Percentiles rank a stretch among this genome's conserved stretches.
Evolutionary conservation across 768 basidiomycete species (phyloP).

Genomic region (Lactarius hengduanensis): DNA sequence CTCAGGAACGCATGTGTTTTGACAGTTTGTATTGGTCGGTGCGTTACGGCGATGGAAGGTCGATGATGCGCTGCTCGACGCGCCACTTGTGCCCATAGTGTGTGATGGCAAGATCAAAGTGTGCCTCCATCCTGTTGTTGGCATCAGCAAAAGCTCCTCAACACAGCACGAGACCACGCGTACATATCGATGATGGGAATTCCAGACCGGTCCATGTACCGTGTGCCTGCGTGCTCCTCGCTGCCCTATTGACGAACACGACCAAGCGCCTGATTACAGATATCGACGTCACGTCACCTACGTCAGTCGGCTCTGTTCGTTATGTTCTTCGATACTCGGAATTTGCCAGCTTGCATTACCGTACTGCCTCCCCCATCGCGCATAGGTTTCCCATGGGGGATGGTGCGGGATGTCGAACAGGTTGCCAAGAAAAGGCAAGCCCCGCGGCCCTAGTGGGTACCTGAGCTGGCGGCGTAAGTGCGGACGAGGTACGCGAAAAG

Average conservation of each 20-base stretch:
- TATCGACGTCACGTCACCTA: constrained; percentile 22
- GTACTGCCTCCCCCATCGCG: constrained; percentile 14
- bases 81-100: constrained; percentile 17
- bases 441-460: constrained; percentile 10
- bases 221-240: constrained; percentile 4
- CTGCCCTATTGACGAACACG: constrained; percentile 22
- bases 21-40: constrained; percentile 11
- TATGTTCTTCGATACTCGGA: background rate
- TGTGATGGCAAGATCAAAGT: constrained; percentile 19
- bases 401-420: constrained; percentile 14
- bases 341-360: background rate
- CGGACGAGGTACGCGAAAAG: background rate
- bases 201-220: constrained; percentile 10
- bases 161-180: background rate
- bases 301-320: background rate
- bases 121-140: constrained; percentile 12
- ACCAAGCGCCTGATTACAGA: constrained; percentile 15
- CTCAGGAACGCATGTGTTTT: constrained; percentile 18
- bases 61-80: constrained; percentile 17
- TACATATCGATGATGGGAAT: constrained; percentile 20
- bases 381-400: constrained; percentile 14
- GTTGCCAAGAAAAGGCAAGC: constrained; percentile 15
- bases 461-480: background rate
- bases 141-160: background rate
- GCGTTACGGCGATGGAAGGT: constrained; percentile 9